Base-by-base conservation (phyloP, 129 eudicot species). In the Lactuca saligna region DNA sequence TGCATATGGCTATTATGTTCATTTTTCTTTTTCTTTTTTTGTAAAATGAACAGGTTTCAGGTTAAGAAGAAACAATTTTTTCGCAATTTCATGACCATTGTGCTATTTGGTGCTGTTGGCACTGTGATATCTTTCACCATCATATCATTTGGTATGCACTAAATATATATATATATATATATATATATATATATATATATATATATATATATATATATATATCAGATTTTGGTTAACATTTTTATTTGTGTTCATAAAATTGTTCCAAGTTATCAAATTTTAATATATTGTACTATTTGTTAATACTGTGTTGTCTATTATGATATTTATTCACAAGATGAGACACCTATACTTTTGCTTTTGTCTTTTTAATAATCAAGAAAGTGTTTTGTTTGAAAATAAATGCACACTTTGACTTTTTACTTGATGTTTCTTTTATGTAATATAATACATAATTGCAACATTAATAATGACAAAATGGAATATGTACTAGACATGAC, bases 41-140 rank as follows among this genome's bases (percentile, higher is more conserved):
- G 35, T 38, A 51, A 61, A 68, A 57, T 69, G 58, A 54, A 72
- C 97, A 91, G 98, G 79, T 91, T 91, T 69, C 98, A 91, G 86
- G 98, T 91, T 41, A 91, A 91, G 71, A 91, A 88, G 93, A 91
- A 91, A 75, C 96, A 88, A 39, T 91, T 91, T 72, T 91, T 91
- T 29, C 88, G 96, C 49, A 91, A 89, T 66, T 92, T 89, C 74
- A 81, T 79, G 78, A 92, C 96, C 56, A 89, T 92, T 38, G 79
- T 81, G 82, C 62, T 92, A 78, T 92, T 92, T 72, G 98, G 98
- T 63, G 98, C 98, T 14, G 58, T 89, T 80, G 98, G 98, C 63
- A 92, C 98, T 9, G 58, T 92, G 71, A 79, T 92, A 65, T 88
- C 98, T 61, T 92, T 86, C 80, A 75, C 79, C 41, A 74, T 92